phyloP scores from a whole-genome alignment of 2,329 filamentous ascomycete genomes.

The Apiospora arundinis region DNA sequence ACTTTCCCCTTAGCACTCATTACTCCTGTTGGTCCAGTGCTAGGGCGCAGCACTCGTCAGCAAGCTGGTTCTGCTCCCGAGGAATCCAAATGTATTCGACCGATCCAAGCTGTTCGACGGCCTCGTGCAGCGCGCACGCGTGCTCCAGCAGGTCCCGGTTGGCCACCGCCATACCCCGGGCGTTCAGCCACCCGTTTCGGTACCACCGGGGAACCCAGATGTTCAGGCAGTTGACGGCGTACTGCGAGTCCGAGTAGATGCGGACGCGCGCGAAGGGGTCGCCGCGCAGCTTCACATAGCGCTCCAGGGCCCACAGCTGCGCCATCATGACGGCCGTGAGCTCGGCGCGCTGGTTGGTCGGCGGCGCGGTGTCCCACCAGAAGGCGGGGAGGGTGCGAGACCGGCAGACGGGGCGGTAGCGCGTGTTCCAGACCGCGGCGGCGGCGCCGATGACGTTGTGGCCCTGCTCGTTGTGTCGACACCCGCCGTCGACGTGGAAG shows the following conservation, averaged over 20 bases:
- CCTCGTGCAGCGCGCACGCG: constrained; percentile 35
- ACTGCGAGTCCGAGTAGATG: constrained; percentile 45
- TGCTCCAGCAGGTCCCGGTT: constrained; percentile 44
- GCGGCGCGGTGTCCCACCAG: constrained; percentile 22
- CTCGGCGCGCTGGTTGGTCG: constrained; percentile 46
- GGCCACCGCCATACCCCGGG: constrained; percentile 36
- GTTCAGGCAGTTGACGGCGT: constrained; percentile 43
- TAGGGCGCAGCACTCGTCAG: constrained; percentile 41
- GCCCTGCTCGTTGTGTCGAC: constrained; percentile 37
- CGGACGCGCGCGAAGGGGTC: constrained; percentile 34
- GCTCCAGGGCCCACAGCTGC: constrained; percentile 51
- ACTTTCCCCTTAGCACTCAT: not conserved
- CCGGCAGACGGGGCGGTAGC: not conserved
- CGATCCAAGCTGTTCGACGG: constrained; percentile 34
- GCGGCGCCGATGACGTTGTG: constrained; percentile 37
- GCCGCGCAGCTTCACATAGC: constrained; percentile 28
- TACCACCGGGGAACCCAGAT: constrained; percentile 42
- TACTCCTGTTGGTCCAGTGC: constrained; percentile 34
- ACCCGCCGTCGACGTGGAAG: constrained; percentile 44
- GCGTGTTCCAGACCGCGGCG: constrained; percentile 34
- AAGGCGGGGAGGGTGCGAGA: not conserved
- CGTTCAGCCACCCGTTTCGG: constrained; percentile 41
- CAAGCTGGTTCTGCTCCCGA: constrained; percentile 39
- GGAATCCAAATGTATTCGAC: constrained; percentile 44
- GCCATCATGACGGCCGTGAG: constrained; percentile 50